Conservation (phyloP, 1,284 basidiomycete species). For the Sporisorium graminicola region DNA sequence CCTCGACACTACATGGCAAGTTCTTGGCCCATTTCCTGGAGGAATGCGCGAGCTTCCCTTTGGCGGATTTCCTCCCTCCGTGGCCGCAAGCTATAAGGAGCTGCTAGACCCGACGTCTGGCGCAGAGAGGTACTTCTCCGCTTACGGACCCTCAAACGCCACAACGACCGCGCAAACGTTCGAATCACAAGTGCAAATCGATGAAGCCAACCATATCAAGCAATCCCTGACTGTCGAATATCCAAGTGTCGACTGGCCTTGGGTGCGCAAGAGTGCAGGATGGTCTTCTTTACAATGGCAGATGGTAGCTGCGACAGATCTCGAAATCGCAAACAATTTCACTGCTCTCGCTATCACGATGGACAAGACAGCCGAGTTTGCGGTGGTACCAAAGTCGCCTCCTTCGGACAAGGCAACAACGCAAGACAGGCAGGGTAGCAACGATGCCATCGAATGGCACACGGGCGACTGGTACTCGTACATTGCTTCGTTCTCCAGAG, state of each 20-base stretch:
- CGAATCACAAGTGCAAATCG: constrained; percentile 9
- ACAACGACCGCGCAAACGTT: constrained; percentile 12
- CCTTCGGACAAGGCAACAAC: neutral
- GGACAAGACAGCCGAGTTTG: constrained; percentile 45
- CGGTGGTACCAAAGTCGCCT: constrained; percentile 14
- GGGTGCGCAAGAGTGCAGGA: constrained; percentile 40
- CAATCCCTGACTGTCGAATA: constrained; percentile 39
- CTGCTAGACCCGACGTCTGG: constrained; percentile 2
- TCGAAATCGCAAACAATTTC: constrained; percentile 24
- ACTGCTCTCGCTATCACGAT: constrained; percentile 34
- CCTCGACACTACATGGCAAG: constrained; percentile 25
- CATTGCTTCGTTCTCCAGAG: constrained; percentile 26
- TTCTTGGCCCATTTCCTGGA: constrained; percentile 34
- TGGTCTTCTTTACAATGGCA: constrained; percentile 56
- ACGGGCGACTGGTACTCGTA: constrained; percentile 57
- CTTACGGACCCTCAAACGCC: constrained; percentile 29
- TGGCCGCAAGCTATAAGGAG: constrained; percentile 5
- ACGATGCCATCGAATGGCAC: constrained; percentile 40
- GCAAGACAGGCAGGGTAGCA: neutral
- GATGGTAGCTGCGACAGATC: constrained; percentile 30
- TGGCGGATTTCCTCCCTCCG: constrained; percentile 32
- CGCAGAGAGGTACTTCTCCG: constrained; percentile 1
- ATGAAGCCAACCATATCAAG: neutral
- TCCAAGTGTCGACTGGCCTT: constrained; percentile 36
- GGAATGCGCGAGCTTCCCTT: constrained; percentile 44